phyloP scores from a whole-genome alignment of 1,284 basidiomycete species.

The Sutorius eximius region DNA sequence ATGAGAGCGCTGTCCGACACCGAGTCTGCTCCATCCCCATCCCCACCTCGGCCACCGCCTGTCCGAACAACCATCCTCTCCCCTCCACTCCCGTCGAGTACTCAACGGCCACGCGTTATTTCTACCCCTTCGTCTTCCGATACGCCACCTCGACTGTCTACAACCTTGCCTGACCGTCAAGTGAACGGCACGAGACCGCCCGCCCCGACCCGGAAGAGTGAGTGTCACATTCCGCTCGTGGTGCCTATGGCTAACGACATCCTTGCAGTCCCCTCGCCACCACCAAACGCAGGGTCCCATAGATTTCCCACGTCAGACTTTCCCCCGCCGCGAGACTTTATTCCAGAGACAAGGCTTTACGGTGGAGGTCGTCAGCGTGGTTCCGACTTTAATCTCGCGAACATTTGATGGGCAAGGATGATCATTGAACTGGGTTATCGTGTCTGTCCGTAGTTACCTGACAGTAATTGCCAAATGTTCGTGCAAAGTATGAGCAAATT shows the following conservation, averaged over 20 bases:
- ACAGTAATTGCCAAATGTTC: not conserved
- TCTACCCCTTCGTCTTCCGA: slow-evolving; percentile 25
- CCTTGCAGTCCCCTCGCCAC: slow-evolving; percentile 68
- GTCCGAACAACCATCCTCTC: slow-evolving; percentile 23
- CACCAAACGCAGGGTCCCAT: slow-evolving; percentile 64
- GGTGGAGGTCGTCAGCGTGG: slow-evolving; percentile 63
- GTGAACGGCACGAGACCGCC: slow-evolving; percentile 33
- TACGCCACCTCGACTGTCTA: slow-evolving; percentile 11
- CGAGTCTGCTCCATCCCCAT: slow-evolving; percentile 35
- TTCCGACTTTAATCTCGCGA: slow-evolving; percentile 63
- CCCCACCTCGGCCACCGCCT: slow-evolving; percentile 38
- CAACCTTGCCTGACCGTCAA: slow-evolving; percentile 6
- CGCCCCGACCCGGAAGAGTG: slow-evolving; percentile 52
- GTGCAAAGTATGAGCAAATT: not conserved
- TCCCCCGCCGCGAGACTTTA: slow-evolving; percentile 72
- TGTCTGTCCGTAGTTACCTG: not conserved
- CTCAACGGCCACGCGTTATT: slow-evolving; percentile 25
- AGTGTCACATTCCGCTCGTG: slow-evolving; percentile 19
- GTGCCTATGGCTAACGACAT: slow-evolving; percentile 1
- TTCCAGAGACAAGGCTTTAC: slow-evolving; percentile 51
- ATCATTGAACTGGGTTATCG: not conserved
- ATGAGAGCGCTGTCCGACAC: slow-evolving; percentile 35
- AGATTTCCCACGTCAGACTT: slow-evolving; percentile 72
- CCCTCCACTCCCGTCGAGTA: slow-evolving; percentile 16
- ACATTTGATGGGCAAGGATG: slow-evolving; percentile 37